Conservation (phyloP, 1,139 yeast species). For the Saccharomycopsis phalli region DNA sequence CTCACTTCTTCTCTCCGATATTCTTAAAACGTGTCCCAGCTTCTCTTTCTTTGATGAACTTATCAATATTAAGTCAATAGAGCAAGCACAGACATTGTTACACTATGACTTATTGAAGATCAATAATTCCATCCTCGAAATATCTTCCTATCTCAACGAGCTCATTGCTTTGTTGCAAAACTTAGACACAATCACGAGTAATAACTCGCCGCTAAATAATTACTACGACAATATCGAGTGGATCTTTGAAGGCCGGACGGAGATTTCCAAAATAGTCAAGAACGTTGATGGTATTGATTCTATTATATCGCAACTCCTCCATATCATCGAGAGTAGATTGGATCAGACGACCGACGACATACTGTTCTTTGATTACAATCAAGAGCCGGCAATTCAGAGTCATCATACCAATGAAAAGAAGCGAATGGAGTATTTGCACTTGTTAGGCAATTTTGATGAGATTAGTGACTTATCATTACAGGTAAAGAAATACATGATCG, state of each 20-base stretch:
- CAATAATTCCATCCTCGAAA: conserved; percentile 31
- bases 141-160: conserved; percentile 28
- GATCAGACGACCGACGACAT: conserved; percentile 16
- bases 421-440: conserved; percentile 14
- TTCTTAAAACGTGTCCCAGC: conserved; percentile 25
- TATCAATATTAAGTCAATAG: conserved; percentile 26
- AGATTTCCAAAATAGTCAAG: conserved; percentile 27
- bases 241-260: conserved; percentile 32
- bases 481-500: conserved; percentile 30
- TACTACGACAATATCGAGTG: conserved; percentile 26
- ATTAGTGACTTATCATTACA: conserved; percentile 34
- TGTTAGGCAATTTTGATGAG: conserved; percentile 29
- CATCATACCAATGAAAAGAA: conserved; percentile 4
- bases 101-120: conserved; percentile 32
- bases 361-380: conserved; percentile 4
- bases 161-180: conserved; percentile 20
- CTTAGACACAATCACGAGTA: conserved; percentile 19
- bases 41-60: conserved; percentile 33
- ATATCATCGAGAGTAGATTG: conserved; percentile 21
- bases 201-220: conserved; percentile 19
- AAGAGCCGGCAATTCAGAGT: background rate
- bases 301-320: conserved; percentile 29
- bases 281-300: conserved; percentile 32
- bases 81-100: conserved; percentile 24
- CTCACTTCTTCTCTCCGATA: conserved; percentile 22